Percentiles rank a stretch among this genome's conserved stretches.
Conservation (phyloP, 2,329 filamentous ascomycete genomes). For the Biscogniauxia sp. region DNA sequence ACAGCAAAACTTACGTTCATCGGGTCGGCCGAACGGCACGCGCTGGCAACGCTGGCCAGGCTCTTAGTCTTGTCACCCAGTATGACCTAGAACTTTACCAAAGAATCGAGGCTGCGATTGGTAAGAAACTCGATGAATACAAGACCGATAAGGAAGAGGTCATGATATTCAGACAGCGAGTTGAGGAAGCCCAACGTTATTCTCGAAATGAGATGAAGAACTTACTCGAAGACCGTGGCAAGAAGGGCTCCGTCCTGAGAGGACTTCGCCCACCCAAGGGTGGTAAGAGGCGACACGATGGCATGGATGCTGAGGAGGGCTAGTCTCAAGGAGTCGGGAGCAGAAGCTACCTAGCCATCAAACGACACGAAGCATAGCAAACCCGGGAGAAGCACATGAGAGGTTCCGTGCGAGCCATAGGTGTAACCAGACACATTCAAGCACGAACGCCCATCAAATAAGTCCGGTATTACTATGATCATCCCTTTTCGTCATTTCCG, state of each 20-base stretch:
- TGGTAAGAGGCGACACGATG: conserved; percentile 44
- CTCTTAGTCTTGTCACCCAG: conserved; percentile 79
- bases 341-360: background rate
- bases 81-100: conserved; percentile 71
- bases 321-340: conserved; percentile 32
- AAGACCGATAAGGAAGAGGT: conserved; percentile 76
- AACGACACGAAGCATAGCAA: background rate
- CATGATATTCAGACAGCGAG: conserved; percentile 73
- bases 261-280: conserved; percentile 43
- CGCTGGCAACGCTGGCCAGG: conserved; percentile 80
- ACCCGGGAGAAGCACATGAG: background rate
- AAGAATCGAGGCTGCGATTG: conserved; percentile 79
- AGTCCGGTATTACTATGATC: too few relatives aligned
- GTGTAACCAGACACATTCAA: too few relatives aligned
- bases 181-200: conserved; percentile 79
- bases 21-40: conserved; percentile 84
- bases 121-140: conserved; percentile 71
- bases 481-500: too few relatives aligned
- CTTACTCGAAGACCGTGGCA: conserved; percentile 66
- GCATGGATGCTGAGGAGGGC: conserved; percentile 76
- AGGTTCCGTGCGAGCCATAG: too few relatives aligned
- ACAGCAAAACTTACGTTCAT: conserved; percentile 80
- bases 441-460: too few relatives aligned
- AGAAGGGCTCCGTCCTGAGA: conserved; percentile 48
- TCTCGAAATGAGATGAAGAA: conserved; percentile 81